Conservation (phyloP, 2,329 filamentous ascomycete genomes). For the Cladosporium sp. region DNA sequence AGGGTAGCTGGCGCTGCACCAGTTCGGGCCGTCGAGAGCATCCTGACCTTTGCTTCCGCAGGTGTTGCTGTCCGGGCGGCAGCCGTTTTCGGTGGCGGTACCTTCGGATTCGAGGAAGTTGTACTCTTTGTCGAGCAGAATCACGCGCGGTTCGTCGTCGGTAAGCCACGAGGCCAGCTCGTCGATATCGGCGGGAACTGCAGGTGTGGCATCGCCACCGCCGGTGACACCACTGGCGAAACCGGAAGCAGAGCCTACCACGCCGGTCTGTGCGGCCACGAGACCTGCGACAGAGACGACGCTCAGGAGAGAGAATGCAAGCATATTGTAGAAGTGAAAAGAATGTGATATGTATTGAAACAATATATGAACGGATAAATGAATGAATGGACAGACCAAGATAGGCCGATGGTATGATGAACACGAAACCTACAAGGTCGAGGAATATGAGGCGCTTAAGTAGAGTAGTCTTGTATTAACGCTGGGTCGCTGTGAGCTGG, state of each 20-base stretch:
- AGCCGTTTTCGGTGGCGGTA: conserved; percentile 44
- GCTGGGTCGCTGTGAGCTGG: not conserved
- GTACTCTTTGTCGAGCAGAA: conserved; percentile 56
- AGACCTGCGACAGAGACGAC: conserved; percentile 1
- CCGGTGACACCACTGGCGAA: conserved; percentile 60
- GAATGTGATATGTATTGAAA: not conserved
- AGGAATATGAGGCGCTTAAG: not conserved
- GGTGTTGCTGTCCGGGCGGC: conserved; percentile 58
- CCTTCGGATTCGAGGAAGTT: conserved; percentile 53
- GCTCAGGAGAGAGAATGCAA: not conserved
- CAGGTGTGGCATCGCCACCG: conserved; percentile 55
- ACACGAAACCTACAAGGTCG: not conserved
- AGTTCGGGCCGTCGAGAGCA: conserved; percentile 60
- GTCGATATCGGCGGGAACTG: conserved; percentile 44
- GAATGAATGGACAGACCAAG: not conserved
- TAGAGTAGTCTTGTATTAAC: not conserved
- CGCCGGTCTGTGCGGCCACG: conserved; percentile 19
- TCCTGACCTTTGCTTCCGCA: conserved; percentile 56
- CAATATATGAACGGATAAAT: not conserved
- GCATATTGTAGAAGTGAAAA: not conserved
- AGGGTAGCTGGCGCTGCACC: conserved; percentile 49
- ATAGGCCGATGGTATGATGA: not conserved
- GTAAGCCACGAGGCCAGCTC: conserved; percentile 62
- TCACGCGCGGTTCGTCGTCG: conserved; percentile 55
- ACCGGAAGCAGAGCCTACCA: conserved; percentile 45